Evolutionary conservation across 2,329 filamentous ascomycete genomes (phyloP), one percentile per base, ranked within the genome.

Genomic region (Nothophaeocryptopus gaeumannii): DNA sequence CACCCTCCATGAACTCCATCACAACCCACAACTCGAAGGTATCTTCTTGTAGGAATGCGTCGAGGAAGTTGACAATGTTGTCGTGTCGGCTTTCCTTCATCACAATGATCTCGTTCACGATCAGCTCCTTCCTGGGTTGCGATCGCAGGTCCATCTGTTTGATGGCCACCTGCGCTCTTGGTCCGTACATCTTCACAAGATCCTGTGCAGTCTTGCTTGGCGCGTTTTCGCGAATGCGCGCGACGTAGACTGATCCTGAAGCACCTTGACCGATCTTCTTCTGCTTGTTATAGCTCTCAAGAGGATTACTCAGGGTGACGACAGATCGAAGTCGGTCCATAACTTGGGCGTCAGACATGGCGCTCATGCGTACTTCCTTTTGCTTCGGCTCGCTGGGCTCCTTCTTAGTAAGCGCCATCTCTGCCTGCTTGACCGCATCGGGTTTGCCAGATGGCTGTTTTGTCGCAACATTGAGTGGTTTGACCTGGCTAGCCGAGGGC

Each of bases 1-100:
- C 93, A 63, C 93, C 93, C 74, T 99, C 93, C 93, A 99, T 99
- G 66, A 91, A 99, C 74, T 99, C 93, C 93, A 99, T 96, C 45
- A 99, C 92, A 9, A 99, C 90, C 93, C 93, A 99, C n/a, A 99
- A 80, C 70, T 99, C 93, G 47, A 88, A 82, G 64, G 88, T 90
- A 70, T 93, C 92, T 70, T 96, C 95, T 65, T 93, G 88, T 66
- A 99, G 75, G 78, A 97, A 99, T 3, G 92, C 91, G 63, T 99
- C 93, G 31, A 99, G 76, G 74, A 96, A 99, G 74, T 99, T 99
- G 72, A 99, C 93, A 76, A 99, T 99, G 72, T 99, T 99, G 54
- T 87, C 85, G 71, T 99, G 93, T 68, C 91, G 88, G 77, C 89
- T 96, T 74, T 99, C 93, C 76, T 97, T 96, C 93, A 99, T 99